phyloP scores from a whole-genome alignment of 495 filamentous ascomycete genomes.

The Aspergillus avenaceus region DNA sequence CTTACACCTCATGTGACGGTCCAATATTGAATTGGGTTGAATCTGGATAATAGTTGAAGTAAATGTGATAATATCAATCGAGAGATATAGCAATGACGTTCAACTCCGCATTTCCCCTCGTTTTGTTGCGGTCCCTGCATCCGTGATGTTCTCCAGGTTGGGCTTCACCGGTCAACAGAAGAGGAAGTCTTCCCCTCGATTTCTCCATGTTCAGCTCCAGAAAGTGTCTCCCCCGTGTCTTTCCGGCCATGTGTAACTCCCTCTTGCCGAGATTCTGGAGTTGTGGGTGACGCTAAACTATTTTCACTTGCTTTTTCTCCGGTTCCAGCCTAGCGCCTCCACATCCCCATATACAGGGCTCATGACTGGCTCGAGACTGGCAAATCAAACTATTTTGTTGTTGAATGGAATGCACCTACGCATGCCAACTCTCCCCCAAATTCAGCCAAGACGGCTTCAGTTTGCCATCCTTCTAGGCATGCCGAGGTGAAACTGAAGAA shows the following conservation, averaged over 20 bases:
- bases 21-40: no score
- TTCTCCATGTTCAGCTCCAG: constrained; percentile 17
- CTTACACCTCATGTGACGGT: background rate
- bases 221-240: background rate
- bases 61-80: no score
- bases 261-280: constrained; percentile 6
- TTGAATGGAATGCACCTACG: background rate
- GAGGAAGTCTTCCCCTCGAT: constrained; percentile 15
- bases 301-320: background rate
- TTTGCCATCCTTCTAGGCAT: constrained; percentile 2
- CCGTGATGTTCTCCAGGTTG: background rate
- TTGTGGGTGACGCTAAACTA: background rate
- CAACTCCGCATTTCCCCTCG: constrained; percentile 15
- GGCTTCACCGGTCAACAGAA: constrained; percentile 20
- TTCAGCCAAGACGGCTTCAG: constrained; percentile 6
- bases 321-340: background rate
- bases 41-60: no score
- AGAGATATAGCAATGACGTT: constrained; percentile 2
- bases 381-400: background rate
- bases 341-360: background rate
- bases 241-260: constrained; percentile 5
- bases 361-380: constrained; percentile 1
- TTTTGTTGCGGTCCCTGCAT: constrained; percentile 7
- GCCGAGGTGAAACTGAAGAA: no score
- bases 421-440: background rate